Evolutionary conservation across 1,139 yeast genomes (phyloP), one percentile per base, ranked within the genome.

Genomic region (Suhomyces bolitotheri): DNA sequence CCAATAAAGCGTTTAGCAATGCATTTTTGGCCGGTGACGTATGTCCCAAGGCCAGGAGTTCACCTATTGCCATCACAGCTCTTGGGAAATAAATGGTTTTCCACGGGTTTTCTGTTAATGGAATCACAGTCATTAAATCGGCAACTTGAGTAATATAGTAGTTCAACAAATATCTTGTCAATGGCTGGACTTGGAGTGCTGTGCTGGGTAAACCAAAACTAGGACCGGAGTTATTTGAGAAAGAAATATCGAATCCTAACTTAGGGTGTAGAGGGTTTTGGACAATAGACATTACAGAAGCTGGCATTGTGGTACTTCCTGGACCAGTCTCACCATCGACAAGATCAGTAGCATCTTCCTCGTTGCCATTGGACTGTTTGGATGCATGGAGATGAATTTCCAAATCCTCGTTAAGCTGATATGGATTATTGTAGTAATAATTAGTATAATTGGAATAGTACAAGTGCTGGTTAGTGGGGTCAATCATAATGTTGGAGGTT

Each of bases 101-200:
- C 96, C 96, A 88, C 0, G 96, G 95, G 51, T 86, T 87, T 44
- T 82, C 84, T 0, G 85, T 79, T 33, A 86, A 71, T 1, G 88
- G 86, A 20, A 87, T 82, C 8, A 87, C 95, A 0, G 95, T 83
- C 96, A 88, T 87, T 52, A 84, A 69, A 53, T 86, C 92, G 0
- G 94, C 92, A 1, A 88, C 95, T 43, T 81, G 79, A 11, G 82
- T 77, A n/a, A 79, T 75, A 56, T 87, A 88, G 53, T 88, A 80
- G 44, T 80, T 80, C 28, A 88, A 63, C 29, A 88, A 63, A 53
- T 81, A 84, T 34, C 95, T 51, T 11, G 88, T 77, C 49, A 80
- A 64, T 5, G 88, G 87, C 49, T 78, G 78, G 7, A 82, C 78
- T 47, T 74, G 76, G 33, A 82, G 56, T 7, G 90, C 80, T 2